Percentiles rank a stretch among this genome's conserved stretches.
phyloP scores from a whole-genome alignment of 2,329 filamentous ascomycete genomes.

The Penicillium sp. region DNA sequence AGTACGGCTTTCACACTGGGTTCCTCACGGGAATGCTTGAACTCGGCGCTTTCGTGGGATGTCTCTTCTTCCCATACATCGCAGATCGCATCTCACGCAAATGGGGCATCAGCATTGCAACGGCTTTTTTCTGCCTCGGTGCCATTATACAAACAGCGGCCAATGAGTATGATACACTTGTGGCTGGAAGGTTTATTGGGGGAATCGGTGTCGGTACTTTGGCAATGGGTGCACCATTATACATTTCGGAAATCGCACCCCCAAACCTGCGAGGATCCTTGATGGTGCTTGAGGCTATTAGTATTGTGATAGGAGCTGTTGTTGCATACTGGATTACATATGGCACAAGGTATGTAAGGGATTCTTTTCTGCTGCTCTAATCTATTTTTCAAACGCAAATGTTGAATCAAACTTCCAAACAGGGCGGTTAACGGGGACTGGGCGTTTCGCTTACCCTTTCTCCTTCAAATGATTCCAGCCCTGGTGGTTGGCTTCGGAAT shows the following conservation, averaged over 20 bases:
- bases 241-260: constrained; percentile 51
- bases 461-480: constrained; percentile 67
- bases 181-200: constrained; percentile 39
- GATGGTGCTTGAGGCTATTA: constrained; percentile 24
- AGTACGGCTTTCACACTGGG: constrained; percentile 32
- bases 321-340: constrained; percentile 47
- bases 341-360: constrained; percentile 39
- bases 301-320: constrained; percentile 28
- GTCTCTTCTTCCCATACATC: constrained; percentile 43
- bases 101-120: constrained; percentile 37
- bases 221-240: constrained; percentile 50
- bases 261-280: constrained; percentile 27
- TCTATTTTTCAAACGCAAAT: not conserved
- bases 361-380: not conserved
- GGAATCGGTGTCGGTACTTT: constrained; percentile 42
- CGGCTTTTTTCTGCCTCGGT: constrained; percentile 45
- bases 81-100: constrained; percentile 46
- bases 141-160: constrained; percentile 43
- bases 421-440: not conserved
- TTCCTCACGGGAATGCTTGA: constrained; percentile 51
- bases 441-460: constrained; percentile 60
- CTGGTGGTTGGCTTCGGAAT: constrained; percentile 67
- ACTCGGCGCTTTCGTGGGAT: constrained; percentile 34
- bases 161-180: constrained; percentile 28
- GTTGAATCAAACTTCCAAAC: constrained; percentile 46